Conservation (phyloP, 2,329 filamentous ascomycete species). For the Triangularia verruculosa region DNA sequence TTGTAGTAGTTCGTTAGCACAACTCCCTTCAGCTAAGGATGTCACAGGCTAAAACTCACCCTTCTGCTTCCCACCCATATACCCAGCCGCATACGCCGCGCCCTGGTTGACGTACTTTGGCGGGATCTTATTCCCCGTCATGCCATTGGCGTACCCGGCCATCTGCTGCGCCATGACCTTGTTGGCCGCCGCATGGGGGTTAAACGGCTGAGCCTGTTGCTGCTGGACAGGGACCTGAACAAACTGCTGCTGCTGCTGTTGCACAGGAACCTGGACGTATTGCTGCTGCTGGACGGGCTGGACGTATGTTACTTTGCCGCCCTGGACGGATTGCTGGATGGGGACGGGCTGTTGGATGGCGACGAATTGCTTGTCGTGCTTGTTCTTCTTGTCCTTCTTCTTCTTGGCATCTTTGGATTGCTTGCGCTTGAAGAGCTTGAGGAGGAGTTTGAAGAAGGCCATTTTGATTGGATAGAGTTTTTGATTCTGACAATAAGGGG, state of each 20-base stretch:
- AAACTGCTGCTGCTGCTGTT: background rate
- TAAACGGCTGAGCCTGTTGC: background rate
- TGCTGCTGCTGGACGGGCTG: background rate
- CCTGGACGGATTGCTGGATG: background rate
- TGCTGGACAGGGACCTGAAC: background rate
- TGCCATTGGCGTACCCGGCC: background rate
- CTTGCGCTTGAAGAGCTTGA: conserved; percentile 2
- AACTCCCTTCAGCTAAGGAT: background rate
- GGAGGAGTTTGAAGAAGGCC: background rate
- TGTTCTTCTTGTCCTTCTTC: background rate
- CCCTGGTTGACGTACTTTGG: background rate
- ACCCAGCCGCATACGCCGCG: background rate
- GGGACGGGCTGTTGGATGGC: background rate
- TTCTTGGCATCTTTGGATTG: background rate
- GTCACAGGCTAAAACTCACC: too few relatives aligned
- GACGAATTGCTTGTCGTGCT: background rate
- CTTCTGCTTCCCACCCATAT: background rate
- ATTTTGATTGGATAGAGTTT: background rate
- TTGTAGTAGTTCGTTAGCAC: background rate
- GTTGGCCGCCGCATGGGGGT: background rate
- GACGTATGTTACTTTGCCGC: background rate
- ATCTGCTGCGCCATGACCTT: background rate
- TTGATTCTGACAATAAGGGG: too few relatives aligned
- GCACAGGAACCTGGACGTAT: background rate
- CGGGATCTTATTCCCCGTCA: background rate